Percentiles rank a stretch among this genome's conserved stretches.
These are phyloP conservation scores for Withania somnifera DNA, from an alignment of 305 asterid species.

Conservation along the genomic window DNA sequence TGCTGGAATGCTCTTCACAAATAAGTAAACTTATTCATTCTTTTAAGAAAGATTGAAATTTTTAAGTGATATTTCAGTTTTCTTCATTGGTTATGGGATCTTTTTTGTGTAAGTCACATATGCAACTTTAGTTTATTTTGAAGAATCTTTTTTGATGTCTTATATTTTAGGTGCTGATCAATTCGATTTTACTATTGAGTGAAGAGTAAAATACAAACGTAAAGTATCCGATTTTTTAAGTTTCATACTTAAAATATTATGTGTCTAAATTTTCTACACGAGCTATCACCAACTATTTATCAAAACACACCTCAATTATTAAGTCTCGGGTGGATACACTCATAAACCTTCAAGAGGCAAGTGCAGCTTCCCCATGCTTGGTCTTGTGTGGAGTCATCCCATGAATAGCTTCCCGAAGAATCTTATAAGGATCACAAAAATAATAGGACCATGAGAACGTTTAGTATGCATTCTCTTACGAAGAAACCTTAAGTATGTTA, in stretches of 20 bases:
- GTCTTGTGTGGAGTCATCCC: slow-evolving; percentile 44
- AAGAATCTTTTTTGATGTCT: background rate
- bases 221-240: too few relatives aligned
- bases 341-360: slow-evolving; percentile 38
- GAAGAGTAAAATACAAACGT: too few relatives aligned
- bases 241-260: too few relatives aligned
- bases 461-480: too few relatives aligned
- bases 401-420: too few relatives aligned
- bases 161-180: background rate
- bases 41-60: background rate
- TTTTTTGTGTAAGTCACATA: background rate
- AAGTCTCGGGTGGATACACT: slow-evolving; percentile 46
- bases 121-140: background rate
- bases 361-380: slow-evolving; percentile 39
- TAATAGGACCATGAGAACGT: too few relatives aligned
- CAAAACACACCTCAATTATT: too few relatives aligned
- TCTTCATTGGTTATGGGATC: background rate
- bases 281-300: too few relatives aligned
- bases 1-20: slow-evolving; percentile 30
- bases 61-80: too few relatives aligned
- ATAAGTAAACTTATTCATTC: slow-evolving; percentile 30
- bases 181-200: background rate
- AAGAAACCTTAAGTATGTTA: too few relatives aligned
- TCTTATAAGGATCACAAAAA: too few relatives aligned
- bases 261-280: too few relatives aligned